Conservation (phyloP, 2,329 filamentous ascomycete species). For the Zasmidium citrigriseum region DNA sequence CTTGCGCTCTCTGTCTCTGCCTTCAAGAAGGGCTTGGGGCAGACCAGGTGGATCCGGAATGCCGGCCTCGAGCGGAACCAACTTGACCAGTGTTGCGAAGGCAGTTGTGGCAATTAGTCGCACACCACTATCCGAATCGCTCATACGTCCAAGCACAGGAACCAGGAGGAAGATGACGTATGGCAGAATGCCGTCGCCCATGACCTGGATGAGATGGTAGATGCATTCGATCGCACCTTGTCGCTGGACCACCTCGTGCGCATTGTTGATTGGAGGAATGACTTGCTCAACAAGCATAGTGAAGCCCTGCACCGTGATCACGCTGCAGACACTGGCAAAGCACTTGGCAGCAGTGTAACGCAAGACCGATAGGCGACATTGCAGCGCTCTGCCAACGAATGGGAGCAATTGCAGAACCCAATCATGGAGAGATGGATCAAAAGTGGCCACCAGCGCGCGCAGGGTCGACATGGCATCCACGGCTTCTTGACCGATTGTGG, state of each 20-base stretch:
- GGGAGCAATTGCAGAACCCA: slow-evolving; percentile 85
- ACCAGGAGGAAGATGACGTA: slow-evolving; percentile 99
- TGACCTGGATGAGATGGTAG: slow-evolving; percentile 96
- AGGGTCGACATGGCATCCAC: slow-evolving; percentile 93
- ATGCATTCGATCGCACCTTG: slow-evolving; percentile 94
- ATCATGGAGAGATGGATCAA: slow-evolving; percentile 71
- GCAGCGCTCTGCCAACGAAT: slow-evolving; percentile 81
- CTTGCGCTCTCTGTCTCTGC: slow-evolving; percentile 88
- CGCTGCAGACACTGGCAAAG: slow-evolving; percentile 93
- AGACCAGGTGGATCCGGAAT: slow-evolving; percentile 95
- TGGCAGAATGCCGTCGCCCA: slow-evolving; percentile 93
- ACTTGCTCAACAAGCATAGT: slow-evolving; percentile 93
- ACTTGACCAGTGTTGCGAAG: slow-evolving; percentile 94
- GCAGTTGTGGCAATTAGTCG: slow-evolving; percentile 93
- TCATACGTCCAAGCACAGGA: slow-evolving; percentile 95
- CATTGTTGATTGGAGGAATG: slow-evolving; percentile 86
- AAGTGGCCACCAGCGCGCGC: slow-evolving; percentile 87
- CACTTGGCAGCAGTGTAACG: slow-evolving; percentile 97
- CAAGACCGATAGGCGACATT: slow-evolving; percentile 86
- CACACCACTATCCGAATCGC: slow-evolving; percentile 94
- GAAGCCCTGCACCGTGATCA: slow-evolving; percentile 93
- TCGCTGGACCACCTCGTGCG: slow-evolving; percentile 80
- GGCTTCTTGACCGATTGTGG: slow-evolving; percentile 82
- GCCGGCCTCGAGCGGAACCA: slow-evolving; percentile 93
- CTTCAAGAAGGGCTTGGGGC: slow-evolving; percentile 82